A percentile compares a stretch with the other conserved stretches of the same genome.
Conservation (phyloP, 176 grass and related monocot genomes). For the Dendrocalamus sinicus region DNA sequence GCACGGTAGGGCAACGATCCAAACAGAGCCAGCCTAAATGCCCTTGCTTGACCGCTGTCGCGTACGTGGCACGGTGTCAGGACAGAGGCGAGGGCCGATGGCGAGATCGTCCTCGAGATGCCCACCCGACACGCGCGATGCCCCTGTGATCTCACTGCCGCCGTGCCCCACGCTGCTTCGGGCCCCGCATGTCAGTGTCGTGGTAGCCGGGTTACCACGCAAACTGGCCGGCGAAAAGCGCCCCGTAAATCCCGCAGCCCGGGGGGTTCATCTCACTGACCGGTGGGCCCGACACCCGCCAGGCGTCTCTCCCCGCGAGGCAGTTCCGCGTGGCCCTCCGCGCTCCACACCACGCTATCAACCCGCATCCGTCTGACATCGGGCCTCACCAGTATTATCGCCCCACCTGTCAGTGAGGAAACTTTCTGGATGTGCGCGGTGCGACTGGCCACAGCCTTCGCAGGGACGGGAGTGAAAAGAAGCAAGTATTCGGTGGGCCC, state of each 20-base stretch:
- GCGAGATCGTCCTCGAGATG: no score
- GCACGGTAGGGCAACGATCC: no score
- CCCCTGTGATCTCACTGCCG: not conserved
- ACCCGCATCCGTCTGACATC: not conserved
- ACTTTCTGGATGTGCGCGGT: no score
- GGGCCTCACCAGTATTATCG: fast-evolving
- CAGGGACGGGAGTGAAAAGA: no score
- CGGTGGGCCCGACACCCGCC: not conserved
- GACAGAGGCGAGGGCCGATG: no score
- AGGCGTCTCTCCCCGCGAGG: no score
- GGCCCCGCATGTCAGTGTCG: not conserved
- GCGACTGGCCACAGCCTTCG: no score
- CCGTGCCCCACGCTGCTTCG: not conserved
- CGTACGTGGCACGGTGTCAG: not conserved
- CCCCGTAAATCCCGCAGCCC: no score
- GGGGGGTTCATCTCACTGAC: not conserved
- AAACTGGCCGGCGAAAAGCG: no score
- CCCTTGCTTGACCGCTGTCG: not conserved
- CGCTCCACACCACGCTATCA: not conserved
- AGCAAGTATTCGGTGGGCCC: not conserved
- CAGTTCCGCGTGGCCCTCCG: no score
- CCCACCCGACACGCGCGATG: not conserved
- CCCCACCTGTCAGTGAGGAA: not conserved
- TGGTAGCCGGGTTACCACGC: no score
- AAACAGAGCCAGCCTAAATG: no score